A percentile compares a stretch with the other conserved stretches of the same genome.
Evolutionary conservation across 2,329 filamentous ascomycete species (phyloP).

Genomic region (Talaromyces albobiverticillius): DNA sequence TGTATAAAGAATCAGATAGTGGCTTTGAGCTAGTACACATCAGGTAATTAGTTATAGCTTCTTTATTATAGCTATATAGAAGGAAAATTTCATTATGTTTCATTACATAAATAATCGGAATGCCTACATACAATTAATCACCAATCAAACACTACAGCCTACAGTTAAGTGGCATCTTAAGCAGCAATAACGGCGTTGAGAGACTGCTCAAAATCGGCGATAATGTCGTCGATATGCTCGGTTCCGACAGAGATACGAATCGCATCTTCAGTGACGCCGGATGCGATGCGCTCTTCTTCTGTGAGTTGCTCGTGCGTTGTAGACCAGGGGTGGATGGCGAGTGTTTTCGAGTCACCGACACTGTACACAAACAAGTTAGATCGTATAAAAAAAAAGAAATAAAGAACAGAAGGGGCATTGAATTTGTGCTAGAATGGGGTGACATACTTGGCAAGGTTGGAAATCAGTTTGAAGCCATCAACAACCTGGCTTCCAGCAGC

Average conservation of each 20-base stretch:
- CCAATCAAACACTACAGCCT: too few relatives aligned
- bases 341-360: constrained; percentile 90
- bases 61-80: too few relatives aligned
- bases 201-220: constrained; percentile 89
- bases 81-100: constrained; percentile 1
- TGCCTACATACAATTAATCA: too few relatives aligned
- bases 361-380: constrained; percentile 27
- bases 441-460: constrained; percentile 79
- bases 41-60: too few relatives aligned
- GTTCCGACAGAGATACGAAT: constrained; percentile 95
- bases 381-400: background rate
- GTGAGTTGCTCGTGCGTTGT: constrained; percentile 92
- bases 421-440: too few relatives aligned
- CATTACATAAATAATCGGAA: background rate
- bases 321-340: constrained; percentile 92
- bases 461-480: constrained; percentile 91
- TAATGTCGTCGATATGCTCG: constrained; percentile 97
- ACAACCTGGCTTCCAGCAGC: constrained; percentile 83
- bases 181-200: constrained; percentile 57
- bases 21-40: too few relatives aligned
- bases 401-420: too few relatives aligned
- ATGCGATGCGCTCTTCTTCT: constrained; percentile 74
- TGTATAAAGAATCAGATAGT: too few relatives aligned
- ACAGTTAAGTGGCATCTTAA: background rate
- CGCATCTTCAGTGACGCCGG: constrained; percentile 82